Evolutionary conservation across 768 basidiomycete species (phyloP).

Genomic region (Boletus coccyginus): DNA sequence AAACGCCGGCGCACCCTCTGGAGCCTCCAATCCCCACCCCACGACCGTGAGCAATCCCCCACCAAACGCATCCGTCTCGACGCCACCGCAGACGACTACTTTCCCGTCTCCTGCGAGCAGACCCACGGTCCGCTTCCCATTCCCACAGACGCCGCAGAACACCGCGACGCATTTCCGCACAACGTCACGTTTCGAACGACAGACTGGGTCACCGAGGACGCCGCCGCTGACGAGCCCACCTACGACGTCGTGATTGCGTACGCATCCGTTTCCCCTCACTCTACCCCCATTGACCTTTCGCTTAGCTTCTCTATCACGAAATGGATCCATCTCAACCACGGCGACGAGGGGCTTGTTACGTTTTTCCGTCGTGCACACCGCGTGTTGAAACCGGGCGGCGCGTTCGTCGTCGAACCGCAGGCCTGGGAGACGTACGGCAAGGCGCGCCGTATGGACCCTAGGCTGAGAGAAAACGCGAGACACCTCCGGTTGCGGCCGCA

Average conservation of each 20-base stretch:
- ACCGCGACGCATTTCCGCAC: constrained; percentile 59
- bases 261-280: constrained; percentile 20
- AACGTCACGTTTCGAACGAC: constrained; percentile 71
- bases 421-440: no score
- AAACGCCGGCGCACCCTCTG: constrained; percentile 64
- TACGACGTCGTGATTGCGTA: constrained; percentile 85
- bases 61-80: constrained; percentile 14
- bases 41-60: no score
- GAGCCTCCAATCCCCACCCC: constrained; percentile 51
- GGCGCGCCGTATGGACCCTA: no score
- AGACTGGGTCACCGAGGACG: constrained; percentile 65
- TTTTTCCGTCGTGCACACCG: constrained; percentile 80
- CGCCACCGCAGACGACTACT: constrained; percentile 44
- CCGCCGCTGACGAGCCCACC: constrained; percentile 54
- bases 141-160: constrained; percentile 24
- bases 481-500: constrained; percentile 58
- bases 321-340: constrained; percentile 86
- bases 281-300: not conserved
- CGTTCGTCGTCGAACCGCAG: no score
- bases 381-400: no score
- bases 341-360: constrained; percentile 63
- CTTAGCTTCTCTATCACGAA: constrained; percentile 72
- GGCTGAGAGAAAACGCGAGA: constrained; percentile 59
- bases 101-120: constrained; percentile 75
- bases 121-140: constrained; percentile 74